Base-by-base conservation (phyloP, 139 green algal genomes). In the Volvox reticuliferus region DNA sequence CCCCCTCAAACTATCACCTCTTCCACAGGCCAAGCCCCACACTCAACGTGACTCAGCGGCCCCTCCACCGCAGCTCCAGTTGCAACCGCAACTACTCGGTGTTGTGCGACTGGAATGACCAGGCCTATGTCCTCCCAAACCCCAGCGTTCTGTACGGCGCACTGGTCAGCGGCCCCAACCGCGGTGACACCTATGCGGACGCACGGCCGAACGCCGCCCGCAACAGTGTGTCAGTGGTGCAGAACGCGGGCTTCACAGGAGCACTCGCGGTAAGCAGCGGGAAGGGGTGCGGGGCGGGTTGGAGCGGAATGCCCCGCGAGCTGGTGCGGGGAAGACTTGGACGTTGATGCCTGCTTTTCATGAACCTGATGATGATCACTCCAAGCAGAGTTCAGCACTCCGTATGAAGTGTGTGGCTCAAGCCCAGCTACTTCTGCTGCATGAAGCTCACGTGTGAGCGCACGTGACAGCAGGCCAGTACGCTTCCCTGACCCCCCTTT, bases 191-290 rank as follows among this genome's bases (percentile, higher is more conserved):
- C 36, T 89, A 89, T 28, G 28, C n/a, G 20, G 85, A 89, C 85
- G 44, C 65, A 68, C 84, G 84, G 2, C 68, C 67, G 2, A 68
- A 68, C 81, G 73, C 73, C 61, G 24, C 76, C 28, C 73, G 89
- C 32, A 93, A 91, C 55, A 73, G 88, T 35, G 93, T 95, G 28
- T 55, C 87, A 24, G 21, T 93, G 1, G 92, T 94, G 36, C 93
- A 78, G 67, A 95, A 95, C 79, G 91, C 89, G 24, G 92, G 73
- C 1, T 92, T 94, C 92, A 93, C 77, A 6, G 92, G 76, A 12
- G 92, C 92, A 24, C 86, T 90, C 21, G 75, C 55, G 86, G 86
- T 89, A 36, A 44, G 84, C 65, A 28, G 21, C 21, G 65, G 65
- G 21, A 28, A 30, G 65, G 65, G 65, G 2, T 24, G 2, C 6